Base-by-base conservation (phyloP, 1,139 yeast genomes). In the Arxiozyma slooffiae region DNA sequence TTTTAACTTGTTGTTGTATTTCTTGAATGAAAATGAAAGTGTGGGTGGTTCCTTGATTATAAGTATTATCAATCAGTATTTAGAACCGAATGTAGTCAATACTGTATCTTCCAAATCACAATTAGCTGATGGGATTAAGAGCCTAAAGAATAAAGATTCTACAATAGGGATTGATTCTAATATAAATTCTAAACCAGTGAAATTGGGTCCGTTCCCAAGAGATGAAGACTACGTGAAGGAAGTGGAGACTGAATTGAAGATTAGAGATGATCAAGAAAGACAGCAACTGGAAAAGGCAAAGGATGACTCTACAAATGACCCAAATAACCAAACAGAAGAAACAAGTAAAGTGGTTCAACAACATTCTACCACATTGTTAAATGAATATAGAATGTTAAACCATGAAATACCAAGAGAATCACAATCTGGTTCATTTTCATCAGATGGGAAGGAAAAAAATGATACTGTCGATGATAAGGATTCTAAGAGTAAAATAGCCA, bases 11-110 rank as follows among this genome's bases (percentile, higher is more conserved):
- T 75, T 92, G 58, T 73, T 94, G 49, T 87, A 87, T 66, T 92
- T 89, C 60, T 71, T 94, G 52, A 95, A 88, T 65, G 97, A 92
- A 63, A 87, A 88, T 63, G 97, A 89, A 68, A 85, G 87, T 8
- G 83, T 83, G 49, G 97, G 97, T 39, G 98, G 98, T 4, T 85
- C 94, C 3, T 78, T 90, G 45, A 74, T 90, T 51, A 87, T 92
- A 51, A 75, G 96, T 57, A 77, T 89, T 50, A 82, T 94, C 55
- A 92, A 92, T 69, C 92, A 89, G 68, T 82, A 88, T 64, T 75
- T 94, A 58, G 82, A 86, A 53, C 85, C 95, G 11, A 76, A 80
- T 44, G 60, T 69, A 20, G 75, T 79, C 20, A 63, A 60, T 38
- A 56, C 60, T 6, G 58, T 64, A 1, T 60, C 62, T 9, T 57